phyloP scores from a whole-genome alignment of 305 asterid species.

The Stenogyne calaminthoides region DNA sequence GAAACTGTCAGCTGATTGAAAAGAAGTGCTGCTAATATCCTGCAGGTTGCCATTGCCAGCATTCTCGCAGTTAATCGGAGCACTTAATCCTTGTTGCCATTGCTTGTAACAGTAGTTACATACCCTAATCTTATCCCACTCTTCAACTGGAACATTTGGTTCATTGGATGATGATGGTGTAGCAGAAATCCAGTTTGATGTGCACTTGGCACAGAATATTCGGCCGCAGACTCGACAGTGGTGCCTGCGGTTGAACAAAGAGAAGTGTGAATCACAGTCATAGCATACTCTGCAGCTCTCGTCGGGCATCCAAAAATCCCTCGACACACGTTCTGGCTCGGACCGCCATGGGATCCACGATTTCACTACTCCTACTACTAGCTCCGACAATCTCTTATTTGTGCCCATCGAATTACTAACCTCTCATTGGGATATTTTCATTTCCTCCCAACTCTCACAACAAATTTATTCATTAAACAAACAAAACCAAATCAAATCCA shows the following conservation, averaged over 20 bases:
- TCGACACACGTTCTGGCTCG: constrained; percentile 70
- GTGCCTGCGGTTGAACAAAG: constrained; percentile 87
- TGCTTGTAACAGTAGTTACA: constrained; percentile 84
- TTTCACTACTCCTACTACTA: constrained; percentile 59
- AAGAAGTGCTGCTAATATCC: constrained; percentile 57
- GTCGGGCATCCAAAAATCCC: constrained; percentile 99
- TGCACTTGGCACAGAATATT: constrained; percentile 84
- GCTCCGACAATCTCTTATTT: constrained; percentile 56
- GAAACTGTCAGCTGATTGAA: constrained; percentile 72
- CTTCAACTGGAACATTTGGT: constrained; percentile 44
- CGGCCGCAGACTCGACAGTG: constrained; percentile 95
- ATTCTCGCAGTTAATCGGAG: no score
- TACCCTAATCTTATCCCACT: constrained; percentile 74
- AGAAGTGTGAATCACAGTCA: constrained; percentile 88
- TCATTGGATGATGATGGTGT: constrained; percentile 46
- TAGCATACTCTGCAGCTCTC: constrained; percentile 97
- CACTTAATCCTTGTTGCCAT: constrained; percentile 58
- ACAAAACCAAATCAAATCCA: no score
- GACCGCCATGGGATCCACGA: constrained; percentile 84
- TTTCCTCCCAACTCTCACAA: constrained; percentile 37
- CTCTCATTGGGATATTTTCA: constrained; percentile 61
- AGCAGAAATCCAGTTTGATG: constrained; percentile 72
- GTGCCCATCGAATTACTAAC: constrained; percentile 59
- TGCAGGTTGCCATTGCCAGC: no score
- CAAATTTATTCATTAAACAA: no score